These are phyloP conservation scores for Curvularia hawaiiensis DNA, from an alignment of 2,329 filamentous ascomycete genomes.

Conservation along the genomic window DNA sequence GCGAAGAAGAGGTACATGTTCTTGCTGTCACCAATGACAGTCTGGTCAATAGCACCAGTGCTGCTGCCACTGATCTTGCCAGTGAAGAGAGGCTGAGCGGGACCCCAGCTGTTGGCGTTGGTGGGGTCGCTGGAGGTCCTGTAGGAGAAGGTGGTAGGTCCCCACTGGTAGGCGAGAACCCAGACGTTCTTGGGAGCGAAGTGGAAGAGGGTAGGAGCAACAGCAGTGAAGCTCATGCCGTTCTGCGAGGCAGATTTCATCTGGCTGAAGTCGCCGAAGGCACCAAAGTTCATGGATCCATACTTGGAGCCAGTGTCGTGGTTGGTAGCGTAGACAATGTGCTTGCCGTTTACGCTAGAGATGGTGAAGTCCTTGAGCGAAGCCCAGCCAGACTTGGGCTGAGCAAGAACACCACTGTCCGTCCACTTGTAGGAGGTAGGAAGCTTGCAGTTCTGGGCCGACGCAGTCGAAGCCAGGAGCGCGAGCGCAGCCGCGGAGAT, in stretches of 20 bases:
- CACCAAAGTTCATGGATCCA: slow-evolving; percentile 64
- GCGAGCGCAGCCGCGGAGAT: slow-evolving; percentile 12
- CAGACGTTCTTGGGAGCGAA: slow-evolving; percentile 66
- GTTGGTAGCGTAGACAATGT: slow-evolving; percentile 65
- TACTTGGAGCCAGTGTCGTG: slow-evolving; percentile 53
- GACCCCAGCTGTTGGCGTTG: slow-evolving; percentile 63
- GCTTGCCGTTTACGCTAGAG: slow-evolving; percentile 60
- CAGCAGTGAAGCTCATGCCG: slow-evolving; percentile 52
- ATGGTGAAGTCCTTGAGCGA: slow-evolving; percentile 68
- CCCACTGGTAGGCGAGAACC: slow-evolving; percentile 72
- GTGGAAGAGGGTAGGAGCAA: slow-evolving; percentile 68
- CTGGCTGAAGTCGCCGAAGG: slow-evolving; percentile 59
- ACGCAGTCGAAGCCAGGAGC: slow-evolving; percentile 20
- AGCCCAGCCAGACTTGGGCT: slow-evolving; percentile 60
- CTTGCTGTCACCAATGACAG: slow-evolving; percentile 63
- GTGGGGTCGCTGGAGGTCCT: slow-evolving; percentile 63
- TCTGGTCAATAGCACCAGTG: slow-evolving; percentile 67
- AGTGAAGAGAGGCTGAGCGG: slow-evolving; percentile 60
- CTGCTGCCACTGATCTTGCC: slow-evolving; percentile 58
- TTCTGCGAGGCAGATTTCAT: slow-evolving; percentile 61
- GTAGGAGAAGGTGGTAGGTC: slow-evolving; percentile 64
- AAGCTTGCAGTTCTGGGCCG: slow-evolving; percentile 52
- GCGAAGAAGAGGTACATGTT: slow-evolving; percentile 73
- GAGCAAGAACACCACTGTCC: slow-evolving; percentile 57
- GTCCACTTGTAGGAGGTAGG: slow-evolving; percentile 63